Evolutionary conservation across 192 early-diverging fungal genomes (phyloP), one percentile per base, ranked within the genome.

Genomic region (Umbelopsis vinacea): DNA sequence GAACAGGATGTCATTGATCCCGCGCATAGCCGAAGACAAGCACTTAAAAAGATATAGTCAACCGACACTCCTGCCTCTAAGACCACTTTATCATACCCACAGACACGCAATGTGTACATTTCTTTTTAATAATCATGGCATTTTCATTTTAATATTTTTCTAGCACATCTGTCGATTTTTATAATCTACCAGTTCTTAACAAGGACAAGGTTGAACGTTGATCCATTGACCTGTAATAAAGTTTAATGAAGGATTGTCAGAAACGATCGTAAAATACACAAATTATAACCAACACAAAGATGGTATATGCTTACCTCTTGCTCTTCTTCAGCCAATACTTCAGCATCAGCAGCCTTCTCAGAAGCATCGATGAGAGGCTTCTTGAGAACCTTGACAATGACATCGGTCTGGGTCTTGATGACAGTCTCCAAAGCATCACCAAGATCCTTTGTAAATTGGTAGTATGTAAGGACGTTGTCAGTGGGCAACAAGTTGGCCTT

Each of bases 401-500:
- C 86, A 69, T 90, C 94, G 35, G 84, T 83, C 78, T 97, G 95
- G 0, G 76, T 72, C 63, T 83, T 76, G 68, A 99, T 81, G 24
- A 93, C 90, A 60, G 79, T 87, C 71, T 87, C 87, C 68, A 99
- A 73, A 40, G 84, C 83, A 70, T 87, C 83, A 69, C 87, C 81
- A 55, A 86, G 70, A 79, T 97, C 95, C 68, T 88, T 83, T 4
- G 80, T 86, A 67, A 97, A 85, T 72, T 91, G 80, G 78, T 89
- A 92, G 82, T 91, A 93, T 88, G 94, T 95, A 46, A 80, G 71
- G 66, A 99, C 89, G 48, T 93, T 89, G 81, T 99, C 97, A 24
- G 91, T 94, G 0, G 95, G 89, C 74, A 90, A 87, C 72, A 99
- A 84, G 21, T 87, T 88, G 8, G 93, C 95, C 93, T 99, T 96